These are phyloP conservation scores for Eucommia ulmoides DNA, from an alignment of 257 asterid species.

Conservation along the genomic window DNA sequence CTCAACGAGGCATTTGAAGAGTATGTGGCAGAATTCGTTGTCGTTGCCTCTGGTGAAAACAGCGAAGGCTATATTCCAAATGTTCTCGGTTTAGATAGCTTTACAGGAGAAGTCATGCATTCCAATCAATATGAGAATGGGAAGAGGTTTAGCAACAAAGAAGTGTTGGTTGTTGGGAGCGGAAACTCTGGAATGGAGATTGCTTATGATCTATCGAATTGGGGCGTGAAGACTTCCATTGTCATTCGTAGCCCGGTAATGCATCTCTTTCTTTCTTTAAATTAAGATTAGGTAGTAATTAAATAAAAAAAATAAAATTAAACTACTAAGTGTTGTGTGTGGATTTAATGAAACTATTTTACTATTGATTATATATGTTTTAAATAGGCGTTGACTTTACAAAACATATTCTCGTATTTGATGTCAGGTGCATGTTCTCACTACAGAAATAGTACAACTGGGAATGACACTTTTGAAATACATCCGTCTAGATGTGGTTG, in stretches of 20 bases:
- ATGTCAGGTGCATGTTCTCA: constrained; percentile 37
- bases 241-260: constrained; percentile 45
- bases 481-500: constrained; percentile 17
- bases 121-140: constrained; percentile 29
- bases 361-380: not conserved
- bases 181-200: constrained; percentile 82
- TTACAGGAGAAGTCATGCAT: constrained; percentile 30
- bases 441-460: constrained; percentile 17
- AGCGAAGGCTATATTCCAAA: constrained; percentile 25
- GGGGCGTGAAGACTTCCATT: constrained; percentile 30
- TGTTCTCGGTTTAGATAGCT: constrained; percentile 19
- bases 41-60: constrained; percentile 50
- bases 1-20: constrained; percentile 6
- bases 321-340: no score
- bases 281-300: no score
- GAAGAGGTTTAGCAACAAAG: not conserved
- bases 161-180: constrained; percentile 44
- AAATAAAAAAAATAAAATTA: no score
- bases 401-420: not conserved
- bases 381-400: not conserved
- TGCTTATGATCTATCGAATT: constrained; percentile 38
- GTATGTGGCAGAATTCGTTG: constrained; percentile 20
- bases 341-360: no score
- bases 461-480: constrained; percentile 29
- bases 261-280: not conserved